Evolutionary conservation across 495 filamentous ascomycete species (phyloP).

Genomic region (Annulohypoxylon maeteangense): DNA sequence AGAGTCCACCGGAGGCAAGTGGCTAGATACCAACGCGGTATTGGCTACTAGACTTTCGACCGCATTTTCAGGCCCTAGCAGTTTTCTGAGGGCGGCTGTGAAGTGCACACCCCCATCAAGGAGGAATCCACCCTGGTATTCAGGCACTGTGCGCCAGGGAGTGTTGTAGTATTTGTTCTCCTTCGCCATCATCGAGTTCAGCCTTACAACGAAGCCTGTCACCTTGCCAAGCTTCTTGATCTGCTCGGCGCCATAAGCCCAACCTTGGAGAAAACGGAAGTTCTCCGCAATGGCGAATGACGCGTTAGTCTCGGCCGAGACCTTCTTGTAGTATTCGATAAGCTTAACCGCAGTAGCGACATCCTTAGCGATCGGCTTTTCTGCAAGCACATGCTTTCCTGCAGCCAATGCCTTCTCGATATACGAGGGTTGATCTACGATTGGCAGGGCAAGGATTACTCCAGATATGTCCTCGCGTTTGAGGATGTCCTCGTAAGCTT

Average conservation of each 20-base stretch:
- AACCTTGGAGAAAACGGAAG: conserved; percentile 72
- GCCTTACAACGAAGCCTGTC: conserved; percentile 68
- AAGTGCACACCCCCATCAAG: conserved; percentile 83
- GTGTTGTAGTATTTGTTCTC: conserved; percentile 67
- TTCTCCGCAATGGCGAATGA: conserved; percentile 80
- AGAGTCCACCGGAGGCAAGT: conserved; percentile 81
- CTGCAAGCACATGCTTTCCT: conserved; percentile 83
- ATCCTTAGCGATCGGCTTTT: conserved; percentile 83
- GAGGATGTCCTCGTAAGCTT: conserved; percentile 69
- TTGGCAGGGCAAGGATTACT: conserved; percentile 77
- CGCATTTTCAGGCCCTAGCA: conserved; percentile 66
- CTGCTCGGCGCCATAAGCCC: conserved; percentile 65
- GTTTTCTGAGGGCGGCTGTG: conserved; percentile 68
- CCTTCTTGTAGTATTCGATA: conserved; percentile 67
- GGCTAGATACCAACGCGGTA: conserved; percentile 64
- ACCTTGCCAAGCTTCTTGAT: conserved; percentile 71
- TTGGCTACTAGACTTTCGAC: conserved; percentile 66
- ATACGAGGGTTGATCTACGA: conserved; percentile 65
- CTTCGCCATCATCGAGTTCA: conserved; percentile 63
- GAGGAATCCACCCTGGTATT: conserved; percentile 81
- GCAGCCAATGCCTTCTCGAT: conserved; percentile 71
- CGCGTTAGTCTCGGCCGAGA: conserved; percentile 55
- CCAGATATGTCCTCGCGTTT: conserved; percentile 71
- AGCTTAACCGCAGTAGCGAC: conserved; percentile 69
- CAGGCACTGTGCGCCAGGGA: conserved; percentile 76